Base-by-base conservation (phyloP, 2,329 filamentous ascomycete genomes). In the Xylariomycetidae sp. region DNA sequence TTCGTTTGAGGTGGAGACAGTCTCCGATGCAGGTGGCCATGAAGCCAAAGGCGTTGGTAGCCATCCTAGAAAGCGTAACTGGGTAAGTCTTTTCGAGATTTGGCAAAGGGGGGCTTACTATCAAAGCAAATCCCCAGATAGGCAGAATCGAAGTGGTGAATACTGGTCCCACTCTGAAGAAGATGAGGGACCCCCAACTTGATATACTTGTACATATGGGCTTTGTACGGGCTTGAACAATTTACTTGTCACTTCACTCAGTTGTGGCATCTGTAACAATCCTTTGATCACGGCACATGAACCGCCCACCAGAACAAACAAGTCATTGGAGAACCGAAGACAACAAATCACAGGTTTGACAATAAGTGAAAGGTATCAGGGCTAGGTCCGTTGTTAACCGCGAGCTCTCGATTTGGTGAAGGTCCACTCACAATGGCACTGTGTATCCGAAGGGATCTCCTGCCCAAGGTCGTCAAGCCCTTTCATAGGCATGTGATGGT, bases 31-130 rank as follows among this genome's bases (percentile, higher is more conserved):
- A 51, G 10, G 35, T 19, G 16, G 7, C 28, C 6, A 47, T 13
- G 14, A 39, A 32, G 12, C 15, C 5, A 10, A 39, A 28, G 2
- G 34, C 8, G 17, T 26, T 39, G 10, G 18, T 12, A 6, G 14
- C 10, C 25, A 35, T 38, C 16, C 37, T 25, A 25, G 24, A 23
- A 12, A 23, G 20, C 8, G 12, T 8, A 23, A 23, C 20, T 8
- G 8, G 8, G 20, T 23, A 8, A 23, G 20, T 12, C 12, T 12
- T 23, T 23, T 23, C 20, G 15, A 29, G 26, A 15, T 17, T 6
- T 4, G 16, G 15, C 19, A 18, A 25, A 29, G 25, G 28, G n/a
- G 22, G 20, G 40, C 41, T 43, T 39, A 48, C 47, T 48, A 22
- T 47, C 30, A 31, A 42, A 46, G 39, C 27, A 40, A 25, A 26